A percentile compares a stretch with the other conserved stretches of the same genome.
Evolutionary conservation across 371 early-diverging fungal species (phyloP).

Genomic region (Rhizopus sp.): DNA sequence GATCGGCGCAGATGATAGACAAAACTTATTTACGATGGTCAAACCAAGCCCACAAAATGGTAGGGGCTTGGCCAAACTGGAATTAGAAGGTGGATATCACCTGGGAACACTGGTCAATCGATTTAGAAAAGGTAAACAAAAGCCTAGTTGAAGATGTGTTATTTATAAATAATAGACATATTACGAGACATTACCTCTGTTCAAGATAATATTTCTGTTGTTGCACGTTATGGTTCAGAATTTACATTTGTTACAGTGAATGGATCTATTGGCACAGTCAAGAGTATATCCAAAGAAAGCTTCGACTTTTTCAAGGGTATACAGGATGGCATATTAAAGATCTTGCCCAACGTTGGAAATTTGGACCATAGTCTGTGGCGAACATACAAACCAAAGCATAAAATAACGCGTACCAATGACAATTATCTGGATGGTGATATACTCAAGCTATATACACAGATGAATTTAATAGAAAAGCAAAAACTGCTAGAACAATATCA

Average conservation of each 20-base stretch:
- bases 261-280: slow-evolving; percentile 81
- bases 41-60: slow-evolving; percentile 38
- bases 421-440: slow-evolving; percentile 86
- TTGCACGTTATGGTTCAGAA: slow-evolving; percentile 36
- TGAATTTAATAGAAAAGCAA: slow-evolving; percentile 51
- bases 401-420: slow-evolving; percentile 52
- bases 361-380: slow-evolving; percentile 71
- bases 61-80: slow-evolving; percentile 44
- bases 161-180: neutral
- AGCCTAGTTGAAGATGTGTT: neutral
- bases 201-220: slow-evolving; percentile 43
- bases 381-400: slow-evolving; percentile 42
- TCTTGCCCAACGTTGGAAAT: slow-evolving; percentile 59
- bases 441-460: slow-evolving; percentile 74
- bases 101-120: slow-evolving; percentile 83
- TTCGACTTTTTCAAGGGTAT: slow-evolving; percentile 63
- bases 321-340: slow-evolving; percentile 62
- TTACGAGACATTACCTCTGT: slow-evolving; percentile 46
- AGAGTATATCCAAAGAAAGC: slow-evolving; percentile 58
- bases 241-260: slow-evolving; percentile 77
- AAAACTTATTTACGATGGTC: slow-evolving; percentile 62
- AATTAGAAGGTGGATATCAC: slow-evolving; percentile 71
- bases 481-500: slow-evolving; percentile 33
- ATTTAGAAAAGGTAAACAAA: slow-evolving; percentile 44
- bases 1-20: slow-evolving; percentile 63